phyloP scores from a whole-genome alignment of 2,329 filamentous ascomycete genomes.

The Diaporthe destruens region DNA sequence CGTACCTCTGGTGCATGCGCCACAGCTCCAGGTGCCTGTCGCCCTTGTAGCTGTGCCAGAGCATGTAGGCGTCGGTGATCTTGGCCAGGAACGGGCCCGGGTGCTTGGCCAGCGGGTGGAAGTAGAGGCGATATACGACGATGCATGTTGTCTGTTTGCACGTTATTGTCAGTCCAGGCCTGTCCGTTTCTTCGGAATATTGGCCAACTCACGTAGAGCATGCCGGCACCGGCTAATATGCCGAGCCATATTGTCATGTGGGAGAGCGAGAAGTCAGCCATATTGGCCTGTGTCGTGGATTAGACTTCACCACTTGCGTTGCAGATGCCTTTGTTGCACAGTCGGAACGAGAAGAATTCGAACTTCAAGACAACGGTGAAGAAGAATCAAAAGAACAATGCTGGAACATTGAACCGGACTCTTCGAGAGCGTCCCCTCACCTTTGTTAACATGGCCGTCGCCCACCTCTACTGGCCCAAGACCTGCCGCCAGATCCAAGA shows the following conservation, averaged over 20 bases:
- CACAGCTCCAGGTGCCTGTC: constrained; percentile 81
- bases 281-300: neutral
- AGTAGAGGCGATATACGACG: constrained; percentile 68
- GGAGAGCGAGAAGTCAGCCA: constrained; percentile 47
- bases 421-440: constrained; percentile 10
- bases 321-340: neutral
- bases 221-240: constrained; percentile 51
- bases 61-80: constrained; percentile 73
- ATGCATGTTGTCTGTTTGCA: constrained; percentile 55
- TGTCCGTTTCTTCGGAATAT: neutral
- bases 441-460: constrained; percentile 20
- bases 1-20: constrained; percentile 78
- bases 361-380: neutral
- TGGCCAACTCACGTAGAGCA: constrained; percentile 56
- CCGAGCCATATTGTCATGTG: constrained; percentile 58
- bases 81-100: constrained; percentile 74
- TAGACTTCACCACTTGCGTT: neutral
- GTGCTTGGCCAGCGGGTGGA: constrained; percentile 75
- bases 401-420: neutral
- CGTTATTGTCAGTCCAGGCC: neutral
- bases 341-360: neutral
- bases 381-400: neutral
- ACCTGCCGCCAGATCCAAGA: neutral
- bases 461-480: neutral
- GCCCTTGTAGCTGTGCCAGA: constrained; percentile 81